Evolutionary conservation across 805 yeast species (phyloP).

Genomic region (Hanseniaspora valbyensis): DNA sequence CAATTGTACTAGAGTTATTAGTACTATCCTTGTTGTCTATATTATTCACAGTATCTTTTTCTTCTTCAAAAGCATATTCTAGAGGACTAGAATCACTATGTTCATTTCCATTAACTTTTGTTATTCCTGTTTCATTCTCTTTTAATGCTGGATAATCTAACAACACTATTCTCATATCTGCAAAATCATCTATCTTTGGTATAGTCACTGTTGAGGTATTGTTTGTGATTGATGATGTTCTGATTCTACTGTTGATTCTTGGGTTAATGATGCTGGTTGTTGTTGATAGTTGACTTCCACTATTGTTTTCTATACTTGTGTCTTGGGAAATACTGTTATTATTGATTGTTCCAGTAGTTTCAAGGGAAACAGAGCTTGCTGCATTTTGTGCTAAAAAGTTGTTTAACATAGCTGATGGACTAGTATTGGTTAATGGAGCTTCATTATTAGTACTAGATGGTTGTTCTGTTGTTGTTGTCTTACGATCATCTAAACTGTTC

Average conservation of each 20-base stretch:
- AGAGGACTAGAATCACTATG: neutral
- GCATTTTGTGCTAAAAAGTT: neutral
- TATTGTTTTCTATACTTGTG: too few relatives aligned
- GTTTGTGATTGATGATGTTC: constrained; percentile 12
- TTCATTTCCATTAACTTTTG: neutral
- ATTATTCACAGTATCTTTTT: neutral
- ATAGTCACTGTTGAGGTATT: constrained; percentile 1
- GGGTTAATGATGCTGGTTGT: constrained; percentile 11
- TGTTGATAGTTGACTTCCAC: too few relatives aligned
- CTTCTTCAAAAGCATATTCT: neutral
- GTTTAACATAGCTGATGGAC: neutral
- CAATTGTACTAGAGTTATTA: too few relatives aligned
- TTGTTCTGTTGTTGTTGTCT: neutral
- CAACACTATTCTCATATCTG: constrained; percentile 13
- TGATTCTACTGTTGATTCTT: constrained; percentile 1
- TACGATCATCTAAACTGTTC: neutral
- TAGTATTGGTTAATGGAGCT: neutral
- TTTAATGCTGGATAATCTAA: constrained; percentile 14
- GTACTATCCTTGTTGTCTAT: neutral
- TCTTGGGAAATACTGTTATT: too few relatives aligned
- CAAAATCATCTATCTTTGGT: constrained; percentile 16
- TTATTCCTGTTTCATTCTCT: constrained; percentile 1
- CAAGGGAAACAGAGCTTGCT: neutral
- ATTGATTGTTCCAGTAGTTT: neutral
- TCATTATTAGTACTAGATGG: neutral